These are phyloP conservation scores for Echinosophora koreensis DNA, from an alignment of 306 rosid genomes.

Conservation along the genomic window DNA sequence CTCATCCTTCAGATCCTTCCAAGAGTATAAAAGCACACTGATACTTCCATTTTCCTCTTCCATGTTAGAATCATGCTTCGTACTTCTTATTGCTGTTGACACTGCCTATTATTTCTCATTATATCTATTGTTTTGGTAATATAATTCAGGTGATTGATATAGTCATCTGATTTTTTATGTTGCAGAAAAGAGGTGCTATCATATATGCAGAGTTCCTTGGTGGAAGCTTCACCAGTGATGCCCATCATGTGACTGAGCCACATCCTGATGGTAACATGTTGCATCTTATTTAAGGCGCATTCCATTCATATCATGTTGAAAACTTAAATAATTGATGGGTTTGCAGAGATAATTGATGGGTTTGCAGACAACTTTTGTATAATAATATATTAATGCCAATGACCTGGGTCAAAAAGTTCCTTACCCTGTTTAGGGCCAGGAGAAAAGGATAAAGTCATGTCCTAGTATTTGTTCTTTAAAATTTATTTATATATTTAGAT, in stretches of 20 bases:
- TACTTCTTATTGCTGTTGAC: not conserved
- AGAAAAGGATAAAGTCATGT: not conserved
- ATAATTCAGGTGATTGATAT: slow-evolving; percentile 28
- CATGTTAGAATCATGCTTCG: slow-evolving; percentile 26
- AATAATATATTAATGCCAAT: not conserved
- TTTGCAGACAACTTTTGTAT: not conserved
- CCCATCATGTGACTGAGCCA: slow-evolving; percentile 86
- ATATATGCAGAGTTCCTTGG: slow-evolving; percentile 94
- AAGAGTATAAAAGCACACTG: slow-evolving; percentile 2
- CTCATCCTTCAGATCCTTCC: slow-evolving; percentile 31
- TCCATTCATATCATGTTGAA: not conserved
- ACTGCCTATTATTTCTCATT: slow-evolving; percentile 11
- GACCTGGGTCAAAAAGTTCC: not conserved
- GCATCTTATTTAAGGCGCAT: slow-evolving; percentile 31
- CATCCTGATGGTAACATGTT: slow-evolving; percentile 85
- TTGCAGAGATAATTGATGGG: not conserved
- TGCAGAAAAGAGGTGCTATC: slow-evolving; percentile 81
- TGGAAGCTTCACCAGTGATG: slow-evolving; percentile 88
- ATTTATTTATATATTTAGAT: slow-evolving; percentile 1
- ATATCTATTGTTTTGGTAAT: not conserved
- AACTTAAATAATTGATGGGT: slow-evolving; percentile 25
- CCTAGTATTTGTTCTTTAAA: not conserved
- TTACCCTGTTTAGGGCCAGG: slow-evolving; percentile 29
- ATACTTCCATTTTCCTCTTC: slow-evolving; percentile 1
- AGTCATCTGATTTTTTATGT: slow-evolving; percentile 33